Evolutionary conservation across 2,329 filamentous ascomycete species (phyloP).

Genomic region (Colletotrichum kahawae): DNA sequence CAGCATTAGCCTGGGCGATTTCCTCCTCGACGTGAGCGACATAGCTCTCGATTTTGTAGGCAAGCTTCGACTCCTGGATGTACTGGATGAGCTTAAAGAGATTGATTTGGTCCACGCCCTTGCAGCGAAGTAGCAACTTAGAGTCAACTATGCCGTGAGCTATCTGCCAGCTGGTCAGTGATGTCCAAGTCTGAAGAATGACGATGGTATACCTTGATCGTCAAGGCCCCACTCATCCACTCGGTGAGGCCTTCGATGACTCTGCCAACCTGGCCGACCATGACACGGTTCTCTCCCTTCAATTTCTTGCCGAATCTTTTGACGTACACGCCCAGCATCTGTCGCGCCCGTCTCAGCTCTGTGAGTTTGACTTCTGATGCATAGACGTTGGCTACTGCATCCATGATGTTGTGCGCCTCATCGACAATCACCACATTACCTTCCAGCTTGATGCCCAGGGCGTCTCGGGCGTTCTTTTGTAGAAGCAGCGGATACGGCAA

Average conservation of each 20-base stretch:
- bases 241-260: conserved; percentile 79
- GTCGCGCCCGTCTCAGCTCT: conserved; percentile 75
- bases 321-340: conserved; percentile 81
- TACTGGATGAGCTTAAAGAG: conserved; percentile 88
- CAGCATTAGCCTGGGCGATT: conserved; percentile 35
- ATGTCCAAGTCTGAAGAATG: background rate
- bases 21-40: conserved; percentile 64
- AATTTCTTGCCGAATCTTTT: conserved; percentile 87
- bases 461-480: conserved; percentile 85
- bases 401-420: conserved; percentile 97
- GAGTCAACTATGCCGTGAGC: conserved; percentile 73
- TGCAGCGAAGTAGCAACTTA: conserved; percentile 76
- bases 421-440: conserved; percentile 94
- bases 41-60: conserved; percentile 94
- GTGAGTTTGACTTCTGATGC: conserved; percentile 76
- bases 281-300: conserved; percentile 89
- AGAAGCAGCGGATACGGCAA: conserved; percentile 90
- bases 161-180: conserved; percentile 32
- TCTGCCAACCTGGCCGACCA: conserved; percentile 85
- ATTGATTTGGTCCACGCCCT: conserved; percentile 94
- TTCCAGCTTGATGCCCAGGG: conserved; percentile 84
- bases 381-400: conserved; percentile 87
- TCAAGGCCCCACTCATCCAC: conserved; percentile 65
- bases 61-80: conserved; percentile 88
- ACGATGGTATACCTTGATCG: conserved; percentile 45